A percentile compares a stretch with the other conserved stretches of the same genome.
These are phyloP conservation scores for Pseudonitzschia delicatissima DNA, from an alignment of 108 stramenopile species.

Conservation along the genomic window DNA sequence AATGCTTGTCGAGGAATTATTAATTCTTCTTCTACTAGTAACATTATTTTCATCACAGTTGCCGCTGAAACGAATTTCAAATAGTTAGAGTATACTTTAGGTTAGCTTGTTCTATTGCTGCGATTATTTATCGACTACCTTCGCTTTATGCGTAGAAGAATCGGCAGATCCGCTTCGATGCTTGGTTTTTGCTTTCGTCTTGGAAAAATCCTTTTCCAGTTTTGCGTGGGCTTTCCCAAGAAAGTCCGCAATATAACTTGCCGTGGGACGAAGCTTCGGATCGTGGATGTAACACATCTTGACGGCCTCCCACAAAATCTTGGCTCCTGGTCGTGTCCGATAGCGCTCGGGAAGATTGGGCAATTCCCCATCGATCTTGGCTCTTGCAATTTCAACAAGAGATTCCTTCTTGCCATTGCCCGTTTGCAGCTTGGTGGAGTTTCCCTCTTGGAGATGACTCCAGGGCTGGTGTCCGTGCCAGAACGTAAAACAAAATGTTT, in stretches of 20 bases:
- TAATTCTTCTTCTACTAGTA: no score
- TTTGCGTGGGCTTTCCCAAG: constrained; percentile 16
- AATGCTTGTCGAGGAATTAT: no score
- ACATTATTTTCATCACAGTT: no score
- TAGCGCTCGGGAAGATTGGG: constrained; percentile 23
- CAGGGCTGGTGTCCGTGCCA: constrained; percentile 56
- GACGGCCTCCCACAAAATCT: constrained; percentile 29
- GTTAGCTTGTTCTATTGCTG: no score
- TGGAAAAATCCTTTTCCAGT: no score
- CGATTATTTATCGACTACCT: no score
- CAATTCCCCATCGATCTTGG: constrained; percentile 16
- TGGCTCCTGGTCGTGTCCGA: neutral
- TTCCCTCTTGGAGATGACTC: constrained; percentile 35
- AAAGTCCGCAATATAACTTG: constrained; percentile 24
- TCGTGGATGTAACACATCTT: constrained; percentile 32
- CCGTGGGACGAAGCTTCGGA: constrained; percentile 37
- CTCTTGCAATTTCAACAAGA: neutral
- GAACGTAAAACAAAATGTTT: constrained; percentile 45
- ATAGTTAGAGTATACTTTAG: no score
- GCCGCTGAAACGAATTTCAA: no score
- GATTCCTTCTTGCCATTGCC: constrained; percentile 16
- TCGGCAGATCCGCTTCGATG: no score
- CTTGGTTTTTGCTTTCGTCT: neutral
- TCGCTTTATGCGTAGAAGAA: no score
- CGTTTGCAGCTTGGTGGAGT: neutral